Evolutionary conservation across 257 asterid genomes (phyloP).

Genomic region (Pogostemon cablin): DNA sequence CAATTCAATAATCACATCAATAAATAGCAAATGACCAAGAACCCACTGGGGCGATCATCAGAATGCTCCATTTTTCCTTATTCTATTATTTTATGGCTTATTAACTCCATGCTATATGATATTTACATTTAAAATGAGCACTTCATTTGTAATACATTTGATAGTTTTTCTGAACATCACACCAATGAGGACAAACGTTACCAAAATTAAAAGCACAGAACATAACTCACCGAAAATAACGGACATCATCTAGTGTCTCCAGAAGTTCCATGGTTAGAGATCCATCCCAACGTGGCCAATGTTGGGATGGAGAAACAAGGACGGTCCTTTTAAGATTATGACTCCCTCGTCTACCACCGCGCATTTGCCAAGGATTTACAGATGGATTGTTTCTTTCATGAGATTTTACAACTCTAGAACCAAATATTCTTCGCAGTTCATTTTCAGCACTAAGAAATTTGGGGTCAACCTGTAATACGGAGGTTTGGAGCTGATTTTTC

Average conservation of each 20-base stretch:
- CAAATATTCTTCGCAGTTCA: constrained; percentile 91
- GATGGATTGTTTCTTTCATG: constrained; percentile 61
- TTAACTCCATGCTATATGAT: too few species aligned
- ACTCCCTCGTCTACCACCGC: constrained; percentile 75
- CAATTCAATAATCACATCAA: too few species aligned
- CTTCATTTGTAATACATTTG: too few species aligned
- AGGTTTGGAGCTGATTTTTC: constrained; percentile 46
- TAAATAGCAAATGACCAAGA: too few species aligned
- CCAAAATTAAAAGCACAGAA: constrained; percentile 3
- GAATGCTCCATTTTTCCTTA: too few species aligned
- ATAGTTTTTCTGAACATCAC: too few species aligned
- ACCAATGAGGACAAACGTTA: too few species aligned
- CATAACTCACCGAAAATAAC: constrained; percentile 74
- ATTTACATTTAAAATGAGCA: too few species aligned
- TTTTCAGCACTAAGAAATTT: constrained; percentile 84
- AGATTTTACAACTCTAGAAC: constrained; percentile 82
- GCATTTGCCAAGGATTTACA: constrained; percentile 62
- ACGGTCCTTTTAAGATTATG: constrained; percentile 73
- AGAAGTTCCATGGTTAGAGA: constrained; percentile 86
- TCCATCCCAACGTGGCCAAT: constrained; percentile 99
- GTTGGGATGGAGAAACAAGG: constrained; percentile 82
- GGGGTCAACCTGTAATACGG: constrained; percentile 75
- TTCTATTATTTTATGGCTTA: too few species aligned
- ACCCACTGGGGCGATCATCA: too few species aligned
- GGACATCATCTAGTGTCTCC: constrained; percentile 61